phyloP scores from a whole-genome alignment of 768 basidiomycete genomes.

The Russula compacta region DNA sequence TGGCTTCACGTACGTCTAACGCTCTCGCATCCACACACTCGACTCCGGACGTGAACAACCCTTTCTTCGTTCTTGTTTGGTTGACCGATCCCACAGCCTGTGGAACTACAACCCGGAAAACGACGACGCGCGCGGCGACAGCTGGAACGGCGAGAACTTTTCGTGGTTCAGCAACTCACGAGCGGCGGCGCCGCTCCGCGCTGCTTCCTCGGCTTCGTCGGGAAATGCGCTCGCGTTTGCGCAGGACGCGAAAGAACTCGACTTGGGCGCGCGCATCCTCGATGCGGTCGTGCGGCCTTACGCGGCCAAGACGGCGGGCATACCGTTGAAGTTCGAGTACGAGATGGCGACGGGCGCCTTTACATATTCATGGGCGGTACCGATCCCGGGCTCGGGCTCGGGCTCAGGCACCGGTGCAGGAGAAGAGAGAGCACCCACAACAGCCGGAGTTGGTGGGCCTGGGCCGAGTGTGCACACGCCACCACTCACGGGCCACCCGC shows the following conservation, averaged over 20 bases:
- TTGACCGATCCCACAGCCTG: constrained; percentile 38
- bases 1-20: constrained; percentile 69
- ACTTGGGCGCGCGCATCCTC: constrained; percentile 76
- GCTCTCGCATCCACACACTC: neutral
- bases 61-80: neutral
- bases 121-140: constrained; percentile 66
- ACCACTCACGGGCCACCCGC: constrained; percentile 32
- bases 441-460: neutral
- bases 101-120: constrained; percentile 96
- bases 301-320: constrained; percentile 81
- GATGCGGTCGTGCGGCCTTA: constrained; percentile 82
- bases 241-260: constrained; percentile 60
- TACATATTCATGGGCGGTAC: constrained; percentile 53
- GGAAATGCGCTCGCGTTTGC: constrained; percentile 36
- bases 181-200: constrained; percentile 24
- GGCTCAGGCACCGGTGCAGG: constrained; percentile 6
- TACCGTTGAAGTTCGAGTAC: constrained; percentile 65
- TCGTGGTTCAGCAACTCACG: constrained; percentile 77
- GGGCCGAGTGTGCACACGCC: constrained; percentile 28
- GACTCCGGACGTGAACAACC: neutral
- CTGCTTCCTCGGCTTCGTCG: constrained; percentile 33
- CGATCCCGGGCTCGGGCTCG: too few species aligned
- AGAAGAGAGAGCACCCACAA: neutral
- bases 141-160: constrained; percentile 97
- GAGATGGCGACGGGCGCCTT: constrained; percentile 68